Evolutionary conservation across 306 rosid genomes (phyloP).

Genomic region (Betula pendula): DNA sequence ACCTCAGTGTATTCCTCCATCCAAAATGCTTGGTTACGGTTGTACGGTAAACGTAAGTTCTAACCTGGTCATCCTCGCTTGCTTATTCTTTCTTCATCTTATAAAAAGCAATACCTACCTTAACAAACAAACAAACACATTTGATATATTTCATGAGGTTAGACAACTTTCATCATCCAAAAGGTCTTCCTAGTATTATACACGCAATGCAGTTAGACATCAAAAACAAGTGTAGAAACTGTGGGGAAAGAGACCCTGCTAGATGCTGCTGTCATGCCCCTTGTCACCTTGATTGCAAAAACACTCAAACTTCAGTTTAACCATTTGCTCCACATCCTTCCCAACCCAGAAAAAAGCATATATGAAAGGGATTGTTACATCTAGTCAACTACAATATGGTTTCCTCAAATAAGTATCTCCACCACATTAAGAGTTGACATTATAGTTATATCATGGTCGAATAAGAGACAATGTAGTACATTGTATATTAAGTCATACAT

Average conservation of each 20-base stretch:
- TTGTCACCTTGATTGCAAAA: no score
- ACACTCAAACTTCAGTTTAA: background rate
- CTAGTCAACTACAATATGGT: background rate
- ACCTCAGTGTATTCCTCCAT: slow-evolving; percentile 86
- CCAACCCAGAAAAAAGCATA: background rate
- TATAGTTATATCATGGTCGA: background rate
- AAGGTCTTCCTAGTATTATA: background rate
- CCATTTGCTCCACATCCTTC: background rate
- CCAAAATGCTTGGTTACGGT: slow-evolving; percentile 96
- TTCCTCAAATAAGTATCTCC: background rate
- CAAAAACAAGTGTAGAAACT: background rate
- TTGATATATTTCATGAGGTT: background rate
- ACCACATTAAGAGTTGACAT: background rate
- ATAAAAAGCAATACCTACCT: no score
- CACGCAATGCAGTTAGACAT: background rate
- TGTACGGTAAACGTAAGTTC: slow-evolving; percentile 72
- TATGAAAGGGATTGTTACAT: background rate
- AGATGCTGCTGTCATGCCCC: background rate
- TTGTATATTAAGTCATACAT: background rate
- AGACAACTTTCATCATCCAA: background rate
- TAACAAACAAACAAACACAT: background rate
- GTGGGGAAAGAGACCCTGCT: background rate
- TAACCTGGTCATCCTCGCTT: background rate
- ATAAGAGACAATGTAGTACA: background rate
- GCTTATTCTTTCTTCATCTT: no score